Evolutionary conservation across 2,329 filamentous ascomycete genomes (phyloP).

Genomic region (Botrytis squamosa): DNA sequence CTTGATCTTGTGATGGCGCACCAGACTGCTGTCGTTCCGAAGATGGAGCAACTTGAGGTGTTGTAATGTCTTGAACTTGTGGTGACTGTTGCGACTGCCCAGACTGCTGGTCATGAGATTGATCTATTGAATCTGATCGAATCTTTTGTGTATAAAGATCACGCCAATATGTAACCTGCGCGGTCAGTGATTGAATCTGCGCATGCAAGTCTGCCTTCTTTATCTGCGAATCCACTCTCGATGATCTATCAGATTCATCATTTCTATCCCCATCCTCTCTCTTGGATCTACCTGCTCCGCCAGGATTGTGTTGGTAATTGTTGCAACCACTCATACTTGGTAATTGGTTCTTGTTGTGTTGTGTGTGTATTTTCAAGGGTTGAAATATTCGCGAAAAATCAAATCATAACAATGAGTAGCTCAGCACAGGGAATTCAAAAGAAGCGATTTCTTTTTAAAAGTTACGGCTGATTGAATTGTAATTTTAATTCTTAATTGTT

Average conservation of each 20-base stretch:
- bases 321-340: not conserved
- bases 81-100: not conserved
- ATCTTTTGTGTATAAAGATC: not conserved
- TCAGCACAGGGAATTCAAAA: not conserved
- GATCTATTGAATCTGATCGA: not conserved
- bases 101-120: not conserved
- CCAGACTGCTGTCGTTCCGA: too few relatives aligned
- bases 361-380: accelerated
- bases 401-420: not conserved
- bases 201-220: not conserved
- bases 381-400: not conserved
- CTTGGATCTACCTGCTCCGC: not conserved
- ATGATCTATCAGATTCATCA: not conserved
- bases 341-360: not conserved
- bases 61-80: not conserved
- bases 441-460: not conserved
- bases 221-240: not conserved
- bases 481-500: too few relatives aligned
- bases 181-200: not conserved
- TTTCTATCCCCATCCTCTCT: not conserved
- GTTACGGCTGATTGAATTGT: not conserved
- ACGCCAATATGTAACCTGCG: not conserved
- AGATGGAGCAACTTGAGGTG: too few relatives aligned
- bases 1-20: too few relatives aligned
- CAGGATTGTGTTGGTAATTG: not conserved